Percentiles rank a stretch among this genome's conserved stretches.
These are phyloP conservation scores for Choiromyces venosus DNA, from an alignment of 495 filamentous ascomycete species.

Conservation along the genomic window DNA sequence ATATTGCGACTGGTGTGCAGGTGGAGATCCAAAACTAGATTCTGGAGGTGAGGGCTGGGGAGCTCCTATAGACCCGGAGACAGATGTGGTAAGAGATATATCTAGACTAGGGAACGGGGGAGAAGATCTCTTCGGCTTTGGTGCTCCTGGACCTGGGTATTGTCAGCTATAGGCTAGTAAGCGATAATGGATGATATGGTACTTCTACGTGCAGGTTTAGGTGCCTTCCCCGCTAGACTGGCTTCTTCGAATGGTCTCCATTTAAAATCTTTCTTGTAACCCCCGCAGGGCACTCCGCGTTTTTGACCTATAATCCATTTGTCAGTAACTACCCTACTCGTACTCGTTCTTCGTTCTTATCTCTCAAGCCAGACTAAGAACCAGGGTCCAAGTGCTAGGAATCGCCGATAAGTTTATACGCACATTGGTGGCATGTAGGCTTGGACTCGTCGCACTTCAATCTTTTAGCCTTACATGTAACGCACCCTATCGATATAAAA, in stretches of 20 bases:
- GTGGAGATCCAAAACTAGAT: slow-evolving; percentile 25
- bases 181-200: slow-evolving; percentile 8
- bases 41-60: slow-evolving; percentile 11
- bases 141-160: slow-evolving; percentile 25
- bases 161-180: slow-evolving; percentile 15
- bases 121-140: slow-evolving; percentile 30
- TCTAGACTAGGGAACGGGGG: slow-evolving; percentile 25
- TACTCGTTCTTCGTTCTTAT: not conserved
- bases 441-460: slow-evolving; percentile 79
- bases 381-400: slow-evolving; percentile 1
- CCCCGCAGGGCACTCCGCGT: slow-evolving; percentile 65
- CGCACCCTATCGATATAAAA: slow-evolving; percentile 55
- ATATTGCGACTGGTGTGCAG: slow-evolving; percentile 41
- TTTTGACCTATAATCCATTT: slow-evolving; percentile 45
- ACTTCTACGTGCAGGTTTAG: slow-evolving; percentile 37
- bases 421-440: slow-evolving; percentile 67
- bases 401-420: slow-evolving; percentile 4
- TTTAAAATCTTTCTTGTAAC: slow-evolving; percentile 80
- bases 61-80: not conserved
- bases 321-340: slow-evolving; percentile 3
- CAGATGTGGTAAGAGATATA: slow-evolving; percentile 3
- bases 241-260: slow-evolving; percentile 73
- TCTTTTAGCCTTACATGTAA: slow-evolving; percentile 75
- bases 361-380: not conserved
- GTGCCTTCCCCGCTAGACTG: slow-evolving; percentile 51